Evolutionary conservation across 345 rosid species (phyloP), one percentile per base, ranked within the genome.

Genomic region (Citrus sp.): DNA sequence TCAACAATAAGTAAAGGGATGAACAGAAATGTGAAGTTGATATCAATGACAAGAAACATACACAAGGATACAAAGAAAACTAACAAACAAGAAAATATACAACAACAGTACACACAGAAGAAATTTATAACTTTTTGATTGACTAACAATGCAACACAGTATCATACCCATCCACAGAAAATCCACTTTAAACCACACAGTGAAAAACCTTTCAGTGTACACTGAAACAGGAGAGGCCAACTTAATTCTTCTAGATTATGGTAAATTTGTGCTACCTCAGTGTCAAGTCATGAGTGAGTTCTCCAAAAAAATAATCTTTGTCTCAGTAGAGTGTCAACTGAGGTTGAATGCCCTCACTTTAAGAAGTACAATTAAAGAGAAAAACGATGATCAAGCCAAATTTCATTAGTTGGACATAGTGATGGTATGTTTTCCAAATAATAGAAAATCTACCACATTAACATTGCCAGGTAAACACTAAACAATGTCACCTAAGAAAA

Each of bases 1-100:
- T 62, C 70, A 82, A 49, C 27, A 63, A 62, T 56, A 78, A 75
- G 73, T 19, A 68, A 7, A 64, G 56, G 67, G 67, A 9, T 22
- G 37, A 78, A n/a, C 59, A 9, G 22, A 21, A 16, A 65, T 49
- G 56, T 42, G 55, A 34, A 61, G 68, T 19, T 21, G 34, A 42
- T 28, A 66, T 69, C 49, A 68, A 27, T 51, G 74, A 35, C 60
- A 8, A 62, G 19, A 61, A 65, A 72, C 6, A 38, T 61, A 69
- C 63, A 55, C 9, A 24, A 18, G 2, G n/a, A 37, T 40, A 27
- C 56, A 42, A 63, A 42, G 34, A 14, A 27, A 42, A 12, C 34
- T 10, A 61, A 37, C n/a, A 59, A 37, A n/a, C 19, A 18, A 37
- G 10, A 74, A 18, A 42, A 27, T 9, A 38, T 14, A 5, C 22